A percentile compares a stretch with the other conserved stretches of the same genome.
Evolutionary conservation across 1,139 yeast species (phyloP).

Genomic region (Meyerozyma smithsonii): DNA sequence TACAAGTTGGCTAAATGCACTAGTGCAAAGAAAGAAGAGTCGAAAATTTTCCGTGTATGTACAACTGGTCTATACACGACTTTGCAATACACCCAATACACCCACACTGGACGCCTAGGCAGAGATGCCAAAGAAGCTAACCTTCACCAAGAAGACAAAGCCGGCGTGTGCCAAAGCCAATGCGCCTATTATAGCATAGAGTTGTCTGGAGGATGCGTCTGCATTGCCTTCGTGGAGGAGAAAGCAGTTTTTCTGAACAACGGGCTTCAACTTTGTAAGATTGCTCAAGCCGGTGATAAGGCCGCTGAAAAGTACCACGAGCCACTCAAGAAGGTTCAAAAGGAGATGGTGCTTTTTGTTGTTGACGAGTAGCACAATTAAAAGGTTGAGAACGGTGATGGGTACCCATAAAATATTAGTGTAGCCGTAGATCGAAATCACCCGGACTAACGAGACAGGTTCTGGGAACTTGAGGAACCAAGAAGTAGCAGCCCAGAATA

Average conservation of each 20-base stretch:
- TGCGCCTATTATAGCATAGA: constrained; percentile 9
- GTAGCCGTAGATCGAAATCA: constrained; percentile 70
- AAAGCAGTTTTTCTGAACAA: constrained; percentile 31
- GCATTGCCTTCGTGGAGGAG: constrained; percentile 24
- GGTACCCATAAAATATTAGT: constrained; percentile 79
- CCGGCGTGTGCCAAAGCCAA: constrained; percentile 36
- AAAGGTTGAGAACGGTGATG: constrained; percentile 54
- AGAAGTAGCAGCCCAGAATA: constrained; percentile 46
- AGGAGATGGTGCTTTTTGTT: constrained; percentile 29
- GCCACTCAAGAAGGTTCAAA: constrained; percentile 42
- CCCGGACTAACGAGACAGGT: constrained; percentile 34
- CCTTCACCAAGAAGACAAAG: constrained; percentile 44
- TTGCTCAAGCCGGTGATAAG: constrained; percentile 46
- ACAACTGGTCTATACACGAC: neutral
- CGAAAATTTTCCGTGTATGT: neutral
- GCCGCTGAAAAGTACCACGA: constrained; percentile 42
- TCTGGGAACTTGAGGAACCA: constrained; percentile 39
- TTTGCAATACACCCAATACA: constrained; percentile 7
- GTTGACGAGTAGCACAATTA: constrained; percentile 43
- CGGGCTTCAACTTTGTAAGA: constrained; percentile 38
- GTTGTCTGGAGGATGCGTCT: constrained; percentile 4
- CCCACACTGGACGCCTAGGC: constrained; percentile 7
- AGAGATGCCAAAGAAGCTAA: constrained; percentile 44
- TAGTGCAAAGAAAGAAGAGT: neutral
- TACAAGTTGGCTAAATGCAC: neutral